phyloP scores from a whole-genome alignment of 352 stramenopile species.

The Pythium oligandrum region DNA sequence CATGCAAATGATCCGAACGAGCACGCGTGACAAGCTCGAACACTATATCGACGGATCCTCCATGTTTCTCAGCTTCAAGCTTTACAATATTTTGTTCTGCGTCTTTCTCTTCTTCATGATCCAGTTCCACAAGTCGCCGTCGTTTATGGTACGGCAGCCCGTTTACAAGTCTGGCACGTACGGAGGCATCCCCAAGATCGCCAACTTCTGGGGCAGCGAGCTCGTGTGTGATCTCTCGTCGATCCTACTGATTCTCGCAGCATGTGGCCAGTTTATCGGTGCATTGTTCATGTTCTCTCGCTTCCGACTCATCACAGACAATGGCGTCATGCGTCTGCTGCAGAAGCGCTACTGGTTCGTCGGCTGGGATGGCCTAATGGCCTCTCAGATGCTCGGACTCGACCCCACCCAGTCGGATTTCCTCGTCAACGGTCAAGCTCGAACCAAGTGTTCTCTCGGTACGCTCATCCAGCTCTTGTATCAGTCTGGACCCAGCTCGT shows the following conservation, averaged over 20 bases:
- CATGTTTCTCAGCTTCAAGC: constrained; percentile 53
- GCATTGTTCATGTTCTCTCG: constrained; percentile 29
- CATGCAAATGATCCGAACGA: constrained; percentile 25
- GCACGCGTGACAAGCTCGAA: constrained; percentile 29
- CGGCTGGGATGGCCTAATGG: constrained; percentile 38
- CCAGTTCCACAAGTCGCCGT: constrained; percentile 22
- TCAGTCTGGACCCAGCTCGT: too few species aligned
- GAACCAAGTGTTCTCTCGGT: constrained; percentile 33
- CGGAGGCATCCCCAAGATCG: constrained; percentile 28
- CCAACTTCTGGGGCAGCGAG: constrained; percentile 45
- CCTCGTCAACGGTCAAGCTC: constrained; percentile 15
- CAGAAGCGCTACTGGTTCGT: constrained; percentile 43
- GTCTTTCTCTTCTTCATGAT: constrained; percentile 39
- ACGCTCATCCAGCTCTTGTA: constrained; percentile 9
- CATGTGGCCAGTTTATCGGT: constrained; percentile 21
- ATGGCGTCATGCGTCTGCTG: constrained; percentile 37
- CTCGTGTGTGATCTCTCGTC: constrained; percentile 48
- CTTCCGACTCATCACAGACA: constrained; percentile 36
- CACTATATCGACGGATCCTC: constrained; percentile 42
- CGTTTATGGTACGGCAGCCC: constrained; percentile 37
- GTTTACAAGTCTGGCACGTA: constrained; percentile 32
- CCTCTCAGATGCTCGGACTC: constrained; percentile 33
- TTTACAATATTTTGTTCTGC: constrained; percentile 48
- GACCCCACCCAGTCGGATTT: constrained; percentile 31
- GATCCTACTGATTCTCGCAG: constrained; percentile 28